These are phyloP conservation scores for Beauveria brongniartii DNA, from an alignment of 2,329 filamentous ascomycete genomes.

Conservation along the genomic window DNA sequence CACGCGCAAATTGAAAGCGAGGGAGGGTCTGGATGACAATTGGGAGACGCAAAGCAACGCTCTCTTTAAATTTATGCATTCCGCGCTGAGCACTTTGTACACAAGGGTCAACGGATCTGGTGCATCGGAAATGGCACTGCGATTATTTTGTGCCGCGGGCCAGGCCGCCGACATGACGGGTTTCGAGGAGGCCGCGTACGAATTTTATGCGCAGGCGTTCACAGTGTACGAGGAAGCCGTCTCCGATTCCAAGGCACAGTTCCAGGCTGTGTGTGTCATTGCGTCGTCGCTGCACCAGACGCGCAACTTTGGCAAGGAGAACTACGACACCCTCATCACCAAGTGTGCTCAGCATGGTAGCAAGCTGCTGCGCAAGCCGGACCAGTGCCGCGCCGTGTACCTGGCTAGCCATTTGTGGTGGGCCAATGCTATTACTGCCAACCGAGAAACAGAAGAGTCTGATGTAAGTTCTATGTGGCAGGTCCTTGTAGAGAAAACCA, in stretches of 20 bases:
- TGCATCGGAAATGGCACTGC: constrained; percentile 78
- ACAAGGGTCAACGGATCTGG: constrained; percentile 69
- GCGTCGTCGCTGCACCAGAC: constrained; percentile 83
- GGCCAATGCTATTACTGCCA: constrained; percentile 74
- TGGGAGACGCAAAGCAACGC: constrained; percentile 61
- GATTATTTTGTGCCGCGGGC: constrained; percentile 84
- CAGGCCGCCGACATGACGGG: constrained; percentile 86
- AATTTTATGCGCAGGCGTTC: constrained; percentile 97
- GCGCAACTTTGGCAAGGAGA: constrained; percentile 87
- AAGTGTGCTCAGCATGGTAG: constrained; percentile 95
- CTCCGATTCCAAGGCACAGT: constrained; percentile 91
- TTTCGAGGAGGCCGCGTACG: constrained; percentile 93
- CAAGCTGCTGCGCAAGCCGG: constrained; percentile 93
- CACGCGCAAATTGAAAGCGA: constrained; percentile 76
- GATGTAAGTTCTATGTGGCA: constrained; percentile 46
- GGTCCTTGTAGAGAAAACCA: too few relatives aligned
- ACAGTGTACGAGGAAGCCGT: constrained; percentile 96
- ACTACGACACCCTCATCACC: constrained; percentile 97
- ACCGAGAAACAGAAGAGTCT: constrained; percentile 73
- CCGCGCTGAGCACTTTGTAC: constrained; percentile 77
- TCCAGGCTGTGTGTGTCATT: constrained; percentile 94
- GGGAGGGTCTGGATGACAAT: constrained; percentile 71
- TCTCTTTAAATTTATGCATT: constrained; percentile 93
- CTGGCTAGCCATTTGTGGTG: constrained; percentile 97
- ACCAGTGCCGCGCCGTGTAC: constrained; percentile 95